Conservation (phyloP, 2,329 filamentous ascomycete species). For the Exophiala sideris region DNA sequence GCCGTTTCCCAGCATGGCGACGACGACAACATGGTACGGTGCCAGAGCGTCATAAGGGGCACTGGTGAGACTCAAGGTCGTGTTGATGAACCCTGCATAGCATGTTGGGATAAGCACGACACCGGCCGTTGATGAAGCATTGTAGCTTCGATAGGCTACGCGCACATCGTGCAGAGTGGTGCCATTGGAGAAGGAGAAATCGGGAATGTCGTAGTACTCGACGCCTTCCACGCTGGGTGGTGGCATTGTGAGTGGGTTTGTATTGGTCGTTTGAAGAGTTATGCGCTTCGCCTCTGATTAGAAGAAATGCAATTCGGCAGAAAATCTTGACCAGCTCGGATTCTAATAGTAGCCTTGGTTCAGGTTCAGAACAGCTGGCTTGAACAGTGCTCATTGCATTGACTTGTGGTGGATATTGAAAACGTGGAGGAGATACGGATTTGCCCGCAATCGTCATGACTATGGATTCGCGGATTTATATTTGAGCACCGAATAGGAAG, state of each 20-base stretch:
- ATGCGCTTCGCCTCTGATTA: background rate
- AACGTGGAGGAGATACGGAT: no score
- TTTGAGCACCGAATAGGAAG: no score
- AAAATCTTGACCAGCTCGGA: no score
- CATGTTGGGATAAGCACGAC: constrained; percentile 54
- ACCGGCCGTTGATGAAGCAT: constrained; percentile 36
- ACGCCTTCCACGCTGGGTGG: constrained; percentile 30
- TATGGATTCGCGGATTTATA: no score
- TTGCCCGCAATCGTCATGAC: no score
- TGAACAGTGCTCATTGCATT: no score
- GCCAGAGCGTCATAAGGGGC: constrained; percentile 35
- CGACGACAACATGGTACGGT: constrained; percentile 44
- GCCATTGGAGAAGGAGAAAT: constrained; percentile 41
- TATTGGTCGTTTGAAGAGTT: background rate
- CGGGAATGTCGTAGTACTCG: constrained; percentile 35
- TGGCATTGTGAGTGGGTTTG: constrained; percentile 1
- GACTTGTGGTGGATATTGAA: no score
- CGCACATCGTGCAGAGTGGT: constrained; percentile 32
- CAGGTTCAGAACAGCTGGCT: no score
- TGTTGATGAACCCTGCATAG: constrained; percentile 51
- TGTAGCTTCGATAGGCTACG: constrained; percentile 44
- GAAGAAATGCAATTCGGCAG: background rate
- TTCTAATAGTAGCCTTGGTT: no score
- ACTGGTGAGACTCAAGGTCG: constrained; percentile 47
- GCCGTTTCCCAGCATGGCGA: constrained; percentile 49